Percentiles rank a stretch among this genome's conserved stretches.
These are phyloP conservation scores for Usnea hakonensis DNA, from an alignment of 495 filamentous ascomycete genomes.

Conservation along the genomic window DNA sequence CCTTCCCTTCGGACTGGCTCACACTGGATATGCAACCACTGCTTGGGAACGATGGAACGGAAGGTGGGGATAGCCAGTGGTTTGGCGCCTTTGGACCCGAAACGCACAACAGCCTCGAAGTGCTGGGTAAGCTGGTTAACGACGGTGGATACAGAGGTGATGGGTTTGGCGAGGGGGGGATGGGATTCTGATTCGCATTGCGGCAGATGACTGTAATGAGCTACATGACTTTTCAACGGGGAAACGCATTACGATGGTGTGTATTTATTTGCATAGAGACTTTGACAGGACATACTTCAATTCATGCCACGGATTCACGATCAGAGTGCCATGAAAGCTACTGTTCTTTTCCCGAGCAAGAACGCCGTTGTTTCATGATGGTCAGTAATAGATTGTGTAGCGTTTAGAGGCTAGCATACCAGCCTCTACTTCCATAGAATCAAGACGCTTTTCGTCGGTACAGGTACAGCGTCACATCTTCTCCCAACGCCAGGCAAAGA, in stretches of 20 bases:
- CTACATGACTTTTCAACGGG: not conserved
- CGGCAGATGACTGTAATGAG: not conserved
- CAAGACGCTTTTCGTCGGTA: not conserved
- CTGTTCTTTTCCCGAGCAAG: not conserved
- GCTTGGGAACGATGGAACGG: constrained; percentile 21
- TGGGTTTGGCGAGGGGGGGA: constrained; percentile 9
- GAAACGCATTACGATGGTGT: not conserved
- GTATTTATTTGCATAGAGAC: not conserved
- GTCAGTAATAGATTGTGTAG: not conserved
- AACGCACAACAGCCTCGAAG: constrained; percentile 20
- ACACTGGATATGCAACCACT: constrained; percentile 40
- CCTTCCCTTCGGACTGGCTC: constrained; percentile 35
- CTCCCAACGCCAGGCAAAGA: not conserved
- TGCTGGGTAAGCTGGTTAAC: constrained; percentile 21
- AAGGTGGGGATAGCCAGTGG: constrained; percentile 11
- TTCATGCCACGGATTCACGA: not conserved
- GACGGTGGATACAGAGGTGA: constrained; percentile 7
- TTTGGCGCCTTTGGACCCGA: constrained; percentile 21
- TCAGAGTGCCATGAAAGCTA: not conserved
- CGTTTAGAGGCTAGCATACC: not conserved
- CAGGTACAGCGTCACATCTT: not conserved
- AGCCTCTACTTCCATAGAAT: not conserved
- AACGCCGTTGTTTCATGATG: not conserved
- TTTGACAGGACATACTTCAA: not conserved
- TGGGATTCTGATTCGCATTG: not conserved